Conservation (phyloP, 306 rosid species). For the Cucurbita pepo region DNA sequence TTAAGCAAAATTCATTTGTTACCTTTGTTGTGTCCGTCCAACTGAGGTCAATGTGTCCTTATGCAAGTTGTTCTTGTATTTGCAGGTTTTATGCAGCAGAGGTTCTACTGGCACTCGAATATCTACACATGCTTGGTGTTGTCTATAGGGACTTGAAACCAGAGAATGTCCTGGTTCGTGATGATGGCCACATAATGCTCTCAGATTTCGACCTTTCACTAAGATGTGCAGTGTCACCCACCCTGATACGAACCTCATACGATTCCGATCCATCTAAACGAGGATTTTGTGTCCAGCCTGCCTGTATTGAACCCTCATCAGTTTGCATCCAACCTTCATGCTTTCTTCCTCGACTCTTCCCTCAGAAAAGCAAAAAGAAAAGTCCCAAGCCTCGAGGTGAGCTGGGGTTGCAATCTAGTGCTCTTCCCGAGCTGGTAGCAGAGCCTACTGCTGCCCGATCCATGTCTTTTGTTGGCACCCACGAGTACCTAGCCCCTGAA, state of each 20-base stretch:
- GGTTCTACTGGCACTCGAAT: slow-evolving; percentile 88
- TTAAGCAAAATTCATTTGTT: not conserved
- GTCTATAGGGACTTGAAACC: slow-evolving; percentile 97
- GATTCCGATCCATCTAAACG: slow-evolving; percentile 78
- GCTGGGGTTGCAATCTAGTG: slow-evolving; percentile 35
- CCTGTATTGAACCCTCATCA: slow-evolving; percentile 85
- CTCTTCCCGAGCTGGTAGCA: slow-evolving; percentile 95
- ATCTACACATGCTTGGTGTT: slow-evolving; percentile 99
- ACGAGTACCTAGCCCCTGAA: slow-evolving; percentile 96
- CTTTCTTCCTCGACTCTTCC: slow-evolving; percentile 67
- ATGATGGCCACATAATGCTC: slow-evolving; percentile 98
- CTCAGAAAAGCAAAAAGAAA: slow-evolving; percentile 73
- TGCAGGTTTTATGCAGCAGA: slow-evolving; percentile 96
- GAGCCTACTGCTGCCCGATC: slow-evolving; percentile 96
- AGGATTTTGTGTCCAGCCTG: slow-evolving; percentile 85
- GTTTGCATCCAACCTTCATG: slow-evolving; percentile 94
- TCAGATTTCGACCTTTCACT: slow-evolving; percentile 96
- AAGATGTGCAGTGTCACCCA: slow-evolving; percentile 79
- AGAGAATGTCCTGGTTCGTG: slow-evolving; percentile 93
- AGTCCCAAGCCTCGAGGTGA: slow-evolving; percentile 48
- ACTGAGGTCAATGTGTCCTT: not conserved
- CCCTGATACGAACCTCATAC: slow-evolving; percentile 51
- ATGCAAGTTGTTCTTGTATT: slow-evolving; percentile 3
- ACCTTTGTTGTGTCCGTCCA: not conserved
- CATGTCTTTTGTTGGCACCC: slow-evolving; percentile 96